phyloP scores from a whole-genome alignment of 148 eudicot species.

The Agrostemma githago region DNA sequence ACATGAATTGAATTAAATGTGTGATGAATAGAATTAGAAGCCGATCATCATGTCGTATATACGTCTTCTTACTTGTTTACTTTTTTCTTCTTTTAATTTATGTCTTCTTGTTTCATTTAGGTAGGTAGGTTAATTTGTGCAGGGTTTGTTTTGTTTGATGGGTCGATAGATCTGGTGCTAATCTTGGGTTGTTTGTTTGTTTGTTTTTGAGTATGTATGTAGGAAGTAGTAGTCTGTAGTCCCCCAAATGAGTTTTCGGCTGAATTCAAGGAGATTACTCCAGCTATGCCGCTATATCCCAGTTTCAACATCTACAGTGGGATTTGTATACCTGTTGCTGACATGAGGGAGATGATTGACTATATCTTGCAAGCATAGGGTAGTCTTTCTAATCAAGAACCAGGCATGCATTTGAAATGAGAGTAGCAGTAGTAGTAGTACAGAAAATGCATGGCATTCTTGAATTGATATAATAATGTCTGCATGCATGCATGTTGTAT shows the following conservation, averaged over 20 bases:
- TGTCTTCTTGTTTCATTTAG: too few relatives aligned
- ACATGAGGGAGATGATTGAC: neutral
- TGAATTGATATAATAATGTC: too few relatives aligned
- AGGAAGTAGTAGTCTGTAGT: neutral
- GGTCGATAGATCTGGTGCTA: neutral
- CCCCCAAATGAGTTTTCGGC: neutral
- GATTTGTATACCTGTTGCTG: too few relatives aligned
- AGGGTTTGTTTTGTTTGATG: too few relatives aligned
- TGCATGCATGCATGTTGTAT: neutral
- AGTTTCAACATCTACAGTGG: too few relatives aligned
- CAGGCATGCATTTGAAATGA: neutral
- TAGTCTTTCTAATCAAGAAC: neutral
- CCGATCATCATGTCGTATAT: too few relatives aligned
- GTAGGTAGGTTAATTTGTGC: too few relatives aligned
- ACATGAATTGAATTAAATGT: too few relatives aligned
- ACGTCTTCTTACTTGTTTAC: too few relatives aligned
- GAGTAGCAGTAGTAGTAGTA: neutral
- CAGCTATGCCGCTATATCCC: neutral
- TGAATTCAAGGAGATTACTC: neutral
- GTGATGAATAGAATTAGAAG: too few relatives aligned
- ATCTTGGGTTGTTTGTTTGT: neutral
- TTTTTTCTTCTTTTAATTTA: too few relatives aligned
- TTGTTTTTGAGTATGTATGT: neutral
- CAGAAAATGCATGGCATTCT: neutral
- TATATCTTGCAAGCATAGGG: neutral